Conservation (phyloP, 2,329 filamentous ascomycete genomes). For the Colletotrichum tropicale region DNA sequence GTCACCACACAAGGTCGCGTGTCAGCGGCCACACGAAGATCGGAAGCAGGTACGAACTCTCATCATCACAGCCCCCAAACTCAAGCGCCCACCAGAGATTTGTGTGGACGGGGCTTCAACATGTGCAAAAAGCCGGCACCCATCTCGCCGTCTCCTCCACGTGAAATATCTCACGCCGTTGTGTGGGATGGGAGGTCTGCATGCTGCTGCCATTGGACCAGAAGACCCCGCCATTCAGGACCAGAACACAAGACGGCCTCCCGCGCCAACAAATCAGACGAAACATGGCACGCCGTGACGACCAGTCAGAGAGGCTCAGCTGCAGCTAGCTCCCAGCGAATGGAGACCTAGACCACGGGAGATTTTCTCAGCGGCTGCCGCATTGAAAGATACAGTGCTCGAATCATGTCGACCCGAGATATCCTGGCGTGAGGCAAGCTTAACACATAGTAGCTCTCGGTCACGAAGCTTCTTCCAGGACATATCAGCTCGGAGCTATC, state of each 20-base stretch:
- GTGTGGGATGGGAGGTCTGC: background rate
- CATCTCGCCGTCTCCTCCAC: background rate
- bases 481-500: background rate
- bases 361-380: background rate
- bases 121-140: background rate
- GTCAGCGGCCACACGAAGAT: constrained; percentile 12
- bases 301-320: constrained; percentile 6
- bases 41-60: constrained; percentile 18
- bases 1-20: constrained; percentile 14
- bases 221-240: background rate
- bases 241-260: background rate
- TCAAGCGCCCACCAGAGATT: background rate
- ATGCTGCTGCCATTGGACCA: background rate
- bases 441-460: background rate
- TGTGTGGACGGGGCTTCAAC: background rate
- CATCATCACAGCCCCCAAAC: constrained; percentile 2
- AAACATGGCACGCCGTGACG: background rate
- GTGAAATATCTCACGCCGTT: background rate
- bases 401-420: constrained; percentile 8
- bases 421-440: constrained; percentile 2
- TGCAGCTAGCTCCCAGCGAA: background rate
- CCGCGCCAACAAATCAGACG: constrained; percentile 18
- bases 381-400: constrained; percentile 2
- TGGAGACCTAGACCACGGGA: background rate
- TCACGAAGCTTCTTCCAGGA: background rate